Evolutionary conservation across 192 early-diverging fungal genomes (phyloP), one percentile per base, ranked within the genome.

Genomic region (Coemansia sp.): DNA sequence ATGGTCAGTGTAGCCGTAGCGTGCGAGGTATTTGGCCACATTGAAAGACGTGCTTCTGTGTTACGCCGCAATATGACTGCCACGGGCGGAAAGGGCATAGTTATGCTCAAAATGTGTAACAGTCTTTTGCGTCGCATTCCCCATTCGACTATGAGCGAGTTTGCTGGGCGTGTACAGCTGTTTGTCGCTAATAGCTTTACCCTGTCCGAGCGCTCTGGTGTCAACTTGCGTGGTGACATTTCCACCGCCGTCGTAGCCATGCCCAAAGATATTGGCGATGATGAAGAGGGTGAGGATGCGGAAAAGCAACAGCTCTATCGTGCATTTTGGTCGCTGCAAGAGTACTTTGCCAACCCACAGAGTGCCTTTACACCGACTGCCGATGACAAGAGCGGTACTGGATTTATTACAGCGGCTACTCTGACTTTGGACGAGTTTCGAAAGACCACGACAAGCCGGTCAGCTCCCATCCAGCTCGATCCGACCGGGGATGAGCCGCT

Each of bases 221-320:
- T 97, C 63, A 98, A 98, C 47, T 74, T 95, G 46, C 85, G 89
- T 7, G 97, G 97, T 52, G 92, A 96, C 64, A 96, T 95, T 81
- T 93, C 38, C 6, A 42, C 3, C 18, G 36, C 18, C 38, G 61
- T 63, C n/a, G 61, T 63, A 29, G 55, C 44, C 38, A 18, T 18
- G 57, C 69, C 68, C 8, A 63, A 55, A 12, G 44, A 46, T 0
- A 66, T 34, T 9, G 68, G 74, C 5, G 63, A 34, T 20, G 24
- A 44, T 4, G 62, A 47, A 13, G 24, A 29, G 7, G 20, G 20
- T 22, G 49, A 10, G 40, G 29, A 13, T 74, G 84, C 29, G 18
- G 9, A 36, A 34, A 15, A 36, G 29, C 70, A 77, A 8, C 41
- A 33, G 52, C 82, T 94, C 68, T 94, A 95, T 70, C 86, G 83